Conservation (phyloP, 345 rosid genomes). For the Balakata baccata region DNA sequence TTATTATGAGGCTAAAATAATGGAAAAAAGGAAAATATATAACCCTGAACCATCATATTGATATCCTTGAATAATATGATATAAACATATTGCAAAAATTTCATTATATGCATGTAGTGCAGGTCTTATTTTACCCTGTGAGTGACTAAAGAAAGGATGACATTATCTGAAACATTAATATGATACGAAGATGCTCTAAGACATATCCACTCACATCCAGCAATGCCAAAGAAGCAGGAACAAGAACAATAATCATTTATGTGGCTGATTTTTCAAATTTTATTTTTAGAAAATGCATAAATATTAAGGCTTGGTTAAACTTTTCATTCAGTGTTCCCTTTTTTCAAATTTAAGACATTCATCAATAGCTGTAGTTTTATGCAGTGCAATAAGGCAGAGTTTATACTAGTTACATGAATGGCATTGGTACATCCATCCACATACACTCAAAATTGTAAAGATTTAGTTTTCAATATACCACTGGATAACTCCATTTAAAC, state of each 20-base stretch:
- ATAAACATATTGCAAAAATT: background rate
- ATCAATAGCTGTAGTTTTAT: background rate
- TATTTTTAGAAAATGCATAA: background rate
- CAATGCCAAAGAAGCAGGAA: background rate
- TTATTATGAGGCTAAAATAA: no score
- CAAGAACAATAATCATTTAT: background rate
- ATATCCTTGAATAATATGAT: no score
- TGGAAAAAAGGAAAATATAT: no score
- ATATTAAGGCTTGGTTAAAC: background rate
- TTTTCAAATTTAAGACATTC: background rate
- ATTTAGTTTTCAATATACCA: background rate
- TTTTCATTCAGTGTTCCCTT: background rate
- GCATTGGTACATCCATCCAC: background rate
- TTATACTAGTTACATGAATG: no score
- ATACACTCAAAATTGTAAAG: background rate
- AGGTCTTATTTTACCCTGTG: background rate
- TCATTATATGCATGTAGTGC: background rate
- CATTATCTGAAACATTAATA: slow-evolving; percentile 1
- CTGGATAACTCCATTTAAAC: background rate
- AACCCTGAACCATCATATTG: no score
- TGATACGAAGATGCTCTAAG: background rate
- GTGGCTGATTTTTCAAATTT: background rate
- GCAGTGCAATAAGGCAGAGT: background rate
- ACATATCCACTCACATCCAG: background rate
- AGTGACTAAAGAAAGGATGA: background rate